Evolutionary conservation across 371 early-diverging fungal genomes (phyloP).

Genomic region (Haplosporangium sp.): DNA sequence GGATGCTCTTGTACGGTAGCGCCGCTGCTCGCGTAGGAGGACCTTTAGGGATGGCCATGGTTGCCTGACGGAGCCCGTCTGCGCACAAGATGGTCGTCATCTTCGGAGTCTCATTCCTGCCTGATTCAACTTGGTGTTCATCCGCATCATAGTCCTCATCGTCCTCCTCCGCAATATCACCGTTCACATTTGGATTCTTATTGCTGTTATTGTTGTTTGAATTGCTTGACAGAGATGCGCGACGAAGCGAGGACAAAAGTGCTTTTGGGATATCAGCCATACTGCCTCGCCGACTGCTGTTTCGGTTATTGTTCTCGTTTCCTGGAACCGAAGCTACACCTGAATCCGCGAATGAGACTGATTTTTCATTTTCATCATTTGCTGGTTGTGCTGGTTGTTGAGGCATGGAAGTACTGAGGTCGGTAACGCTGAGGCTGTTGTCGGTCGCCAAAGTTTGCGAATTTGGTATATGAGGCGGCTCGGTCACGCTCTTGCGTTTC

Average conservation of each 20-base stretch:
- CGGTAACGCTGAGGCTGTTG: not conserved
- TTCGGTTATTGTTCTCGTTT: conserved; percentile 1
- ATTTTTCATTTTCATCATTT: too few species aligned
- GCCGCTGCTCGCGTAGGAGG: conserved; percentile 1
- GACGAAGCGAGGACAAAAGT: conserved; percentile 32
- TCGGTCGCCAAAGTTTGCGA: not conserved
- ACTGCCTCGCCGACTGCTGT: conserved; percentile 18
- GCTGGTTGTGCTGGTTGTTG: not conserved
- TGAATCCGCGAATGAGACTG: too few species aligned
- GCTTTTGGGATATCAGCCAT: conserved; percentile 41
- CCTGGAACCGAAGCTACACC: not conserved
- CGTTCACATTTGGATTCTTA: not conserved
- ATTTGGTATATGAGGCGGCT: conserved; percentile 13
- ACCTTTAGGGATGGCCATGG: conserved; percentile 14
- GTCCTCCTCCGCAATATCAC: not conserved
- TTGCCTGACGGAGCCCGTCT: conserved; percentile 13
- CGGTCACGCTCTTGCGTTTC: conserved; percentile 18
- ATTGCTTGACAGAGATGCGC: conserved; percentile 11
- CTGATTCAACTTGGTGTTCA: too few species aligned
- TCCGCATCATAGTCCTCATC: not conserved
- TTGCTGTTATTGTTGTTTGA: not conserved
- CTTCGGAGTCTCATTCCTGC: not conserved
- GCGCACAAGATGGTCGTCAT: conserved; percentile 18
- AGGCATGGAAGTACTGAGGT: not conserved
- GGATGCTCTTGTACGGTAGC: conserved; percentile 13